Evolutionary conservation across 2,329 filamentous ascomycete species (phyloP).

Genomic region (Clonostachys rhizophaga): DNA sequence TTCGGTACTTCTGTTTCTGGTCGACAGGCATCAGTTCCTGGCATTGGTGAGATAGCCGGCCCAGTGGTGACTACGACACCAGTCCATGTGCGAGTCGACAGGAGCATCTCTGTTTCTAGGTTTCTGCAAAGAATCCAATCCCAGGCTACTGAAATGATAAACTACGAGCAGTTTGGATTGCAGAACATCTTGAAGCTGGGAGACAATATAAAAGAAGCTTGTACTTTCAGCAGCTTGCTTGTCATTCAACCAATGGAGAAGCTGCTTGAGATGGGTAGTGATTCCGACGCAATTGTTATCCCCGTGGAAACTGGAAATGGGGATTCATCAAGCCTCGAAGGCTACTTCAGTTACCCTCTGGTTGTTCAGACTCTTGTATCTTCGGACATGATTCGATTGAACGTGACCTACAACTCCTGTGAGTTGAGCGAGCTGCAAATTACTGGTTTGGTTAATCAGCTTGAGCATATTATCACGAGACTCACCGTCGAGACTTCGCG

Average conservation of each 20-base stretch:
- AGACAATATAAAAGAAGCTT: neutral
- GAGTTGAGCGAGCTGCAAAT: neutral
- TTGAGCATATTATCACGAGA: slow-evolving; percentile 1
- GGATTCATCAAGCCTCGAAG: slow-evolving; percentile 19
- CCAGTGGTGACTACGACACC: slow-evolving; percentile 12
- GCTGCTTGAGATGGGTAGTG: neutral
- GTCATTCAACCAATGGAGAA: slow-evolving; percentile 1
- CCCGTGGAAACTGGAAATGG: neutral
- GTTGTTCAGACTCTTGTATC: neutral
- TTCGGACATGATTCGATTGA: neutral
- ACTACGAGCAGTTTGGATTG: slow-evolving; percentile 10
- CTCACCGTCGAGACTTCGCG: neutral
- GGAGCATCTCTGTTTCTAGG: slow-evolving; percentile 3
- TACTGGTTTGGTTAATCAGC: neutral
- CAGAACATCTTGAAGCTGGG: slow-evolving; percentile 13
- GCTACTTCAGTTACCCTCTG: slow-evolving; percentile 2
- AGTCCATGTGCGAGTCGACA: slow-evolving; percentile 3
- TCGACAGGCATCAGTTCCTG: slow-evolving; percentile 5
- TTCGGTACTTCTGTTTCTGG: neutral
- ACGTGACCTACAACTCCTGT: slow-evolving; percentile 1
- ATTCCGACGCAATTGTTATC: neutral
- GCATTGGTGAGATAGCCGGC: slow-evolving; percentile 11
- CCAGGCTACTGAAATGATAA: slow-evolving; percentile 7
- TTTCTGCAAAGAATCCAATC: slow-evolving; percentile 9
- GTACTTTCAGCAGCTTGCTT: neutral